Conservation (phyloP, 768 basidiomycete species). For the Tephrocybe rancida region DNA sequence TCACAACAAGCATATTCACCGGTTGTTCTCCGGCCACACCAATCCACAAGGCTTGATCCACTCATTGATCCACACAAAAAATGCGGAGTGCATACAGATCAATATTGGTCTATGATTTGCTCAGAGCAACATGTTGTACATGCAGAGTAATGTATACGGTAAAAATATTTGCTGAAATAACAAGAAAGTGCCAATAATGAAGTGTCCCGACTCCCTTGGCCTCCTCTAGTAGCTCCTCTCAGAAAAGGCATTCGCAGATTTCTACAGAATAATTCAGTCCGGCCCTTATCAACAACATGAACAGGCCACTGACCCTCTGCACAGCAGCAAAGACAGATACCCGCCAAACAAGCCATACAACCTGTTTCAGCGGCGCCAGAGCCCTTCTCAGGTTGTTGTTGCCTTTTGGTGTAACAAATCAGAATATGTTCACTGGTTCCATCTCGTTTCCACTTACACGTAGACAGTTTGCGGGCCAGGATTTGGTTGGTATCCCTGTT, state of each 20-base stretch:
- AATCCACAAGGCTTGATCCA: no score
- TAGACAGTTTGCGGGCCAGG: conserved; percentile 76
- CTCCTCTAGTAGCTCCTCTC: conserved; percentile 6
- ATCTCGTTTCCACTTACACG: conserved; percentile 51
- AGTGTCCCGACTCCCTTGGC: conserved; percentile 7
- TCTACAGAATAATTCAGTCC: conserved; percentile 40
- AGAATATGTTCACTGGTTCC: not conserved
- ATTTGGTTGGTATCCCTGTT: conserved; percentile 57
- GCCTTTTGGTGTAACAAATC: conserved; percentile 23
- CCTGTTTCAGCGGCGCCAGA: conserved; percentile 39
- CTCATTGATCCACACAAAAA: not conserved
- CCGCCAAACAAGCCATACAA: conserved; percentile 69
- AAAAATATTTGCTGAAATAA: conserved; percentile 9
- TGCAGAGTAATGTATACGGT: not conserved
- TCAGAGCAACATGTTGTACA: not conserved
- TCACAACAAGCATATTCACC: conserved; percentile 29
- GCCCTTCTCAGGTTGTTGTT: conserved; percentile 57
- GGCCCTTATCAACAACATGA: not conserved
- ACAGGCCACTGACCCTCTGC: conserved; percentile 54
- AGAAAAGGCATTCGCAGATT: conserved; percentile 77
- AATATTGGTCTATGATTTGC: not conserved
- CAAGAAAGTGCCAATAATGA: conserved; percentile 5
- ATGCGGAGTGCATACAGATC: no score
- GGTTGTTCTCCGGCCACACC: conserved; percentile 1
- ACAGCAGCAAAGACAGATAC: conserved; percentile 67